Base-by-base conservation (phyloP, 2,329 filamentous ascomycete species). In the Fusarium cicatricum region DNA sequence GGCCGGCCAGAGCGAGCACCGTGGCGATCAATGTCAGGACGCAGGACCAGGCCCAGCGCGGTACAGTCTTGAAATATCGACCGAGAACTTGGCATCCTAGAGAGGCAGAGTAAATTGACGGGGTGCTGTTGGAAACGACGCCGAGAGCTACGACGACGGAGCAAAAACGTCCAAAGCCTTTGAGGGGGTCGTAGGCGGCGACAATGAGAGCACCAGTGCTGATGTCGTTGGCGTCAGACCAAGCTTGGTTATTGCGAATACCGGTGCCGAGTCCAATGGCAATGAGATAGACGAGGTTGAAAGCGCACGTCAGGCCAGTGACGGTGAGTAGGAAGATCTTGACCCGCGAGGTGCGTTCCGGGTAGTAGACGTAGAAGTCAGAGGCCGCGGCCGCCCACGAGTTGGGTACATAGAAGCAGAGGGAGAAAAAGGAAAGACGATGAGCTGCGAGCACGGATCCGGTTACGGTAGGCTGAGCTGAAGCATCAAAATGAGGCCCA, bases 351-450 rank as follows among this genome's bases (percentile, higher is more conserved):
- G 85, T 85, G 19, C 75, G 79, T 3, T 80, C 77, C 0, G 90
- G 89, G 66, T 92, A 90, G 74, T 93, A 93, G 44, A 91, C 89
- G 17, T 89, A 91, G 72, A 92, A 94, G 70, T 94, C 90, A 9
- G 89, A 87, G 0, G 90, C 89, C 55, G 88, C 90, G 7, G 83
- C 83, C 1, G 88, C 86, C 90, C 91, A 95, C 1, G 70, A 72
- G 32, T 72, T 72, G 16, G 72, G 70, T 5, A 71, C 62, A 17
- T 86, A 86, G 11, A 90, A 77, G 61, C 85, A 89, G 40, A 91
- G 77, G 11, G 85, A 88, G 72, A 92, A 89, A 72, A 90, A 92
- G 5, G 86, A 88, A 28, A 91, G 75, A 7, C 71, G 70, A 11
- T 64, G 66, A 8, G 51, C 90, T 84, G 2, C 89, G 87, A 15